Base-by-base conservation (phyloP, 2,329 filamentous ascomycete species). In the Pseudocercospora fijiensis region DNA sequence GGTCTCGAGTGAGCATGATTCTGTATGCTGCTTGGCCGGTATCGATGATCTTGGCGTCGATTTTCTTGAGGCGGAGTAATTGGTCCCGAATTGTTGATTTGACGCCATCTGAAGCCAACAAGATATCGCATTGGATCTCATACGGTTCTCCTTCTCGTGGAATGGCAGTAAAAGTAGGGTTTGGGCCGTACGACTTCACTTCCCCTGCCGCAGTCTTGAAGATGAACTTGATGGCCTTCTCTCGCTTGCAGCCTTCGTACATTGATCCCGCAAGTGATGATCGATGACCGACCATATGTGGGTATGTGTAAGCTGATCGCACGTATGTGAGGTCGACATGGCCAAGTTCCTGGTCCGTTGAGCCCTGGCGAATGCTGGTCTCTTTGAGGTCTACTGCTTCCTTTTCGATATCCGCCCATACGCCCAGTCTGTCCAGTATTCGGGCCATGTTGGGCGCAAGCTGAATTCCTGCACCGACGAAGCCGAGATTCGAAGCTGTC, bases 401-500 rank as follows among this genome's bases (percentile, higher is more conserved):
- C 41, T 81, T 83, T 67, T 85, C 85, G 66, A 95, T 91, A 16
- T 83, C 81, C 18, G 83, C 78, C 90, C 90, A 94, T 63, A 89
- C 89, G 9, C 88, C 90, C 43, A 93, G 79, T 13, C 83, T 80
- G 72, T 91, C 88, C 11, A 95, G 82, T 8, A 95, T 89, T 1
- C 90, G 85, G 3, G 88, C 87, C 84, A 94, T 90, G 69, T 95
- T 96, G 0, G 91, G 91, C 0, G 91, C 90, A 63, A 94, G 82
- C 75, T 96, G 91, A 68, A 95, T 94, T 4, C 91, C 91, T 1
- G 91, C 91, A 24, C 91, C 91, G 0, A 94, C 90, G 71, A 94
- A 94, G 4, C 90, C 90, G 3, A 94, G 82, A 68, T 86, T 85
- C 4, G 88, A 85, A 0, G 90, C 90, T 37, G 83, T 85, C 75